Conservation (phyloP, 2,329 filamentous ascomycete species). For the Ophiostoma fasciatum region DNA sequence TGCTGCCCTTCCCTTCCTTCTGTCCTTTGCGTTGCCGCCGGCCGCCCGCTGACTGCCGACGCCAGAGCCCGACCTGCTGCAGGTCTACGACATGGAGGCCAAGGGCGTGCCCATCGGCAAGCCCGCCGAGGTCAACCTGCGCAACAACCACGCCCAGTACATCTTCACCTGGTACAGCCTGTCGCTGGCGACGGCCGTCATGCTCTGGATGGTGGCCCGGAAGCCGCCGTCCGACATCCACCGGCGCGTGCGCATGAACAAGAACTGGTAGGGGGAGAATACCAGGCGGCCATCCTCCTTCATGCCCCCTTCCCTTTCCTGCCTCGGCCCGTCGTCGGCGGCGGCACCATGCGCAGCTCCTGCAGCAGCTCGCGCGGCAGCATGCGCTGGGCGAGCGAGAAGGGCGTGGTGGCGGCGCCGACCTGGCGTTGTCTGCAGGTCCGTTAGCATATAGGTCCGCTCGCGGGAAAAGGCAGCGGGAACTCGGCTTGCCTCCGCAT, state of each 20-base stretch:
- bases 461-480: background rate
- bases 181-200: slow-evolving; percentile 71
- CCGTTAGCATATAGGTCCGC: background rate
- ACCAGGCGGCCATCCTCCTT: too few species aligned
- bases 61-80: slow-evolving; percentile 62
- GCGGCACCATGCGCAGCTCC: slow-evolving; percentile 59
- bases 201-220: slow-evolving; percentile 91
- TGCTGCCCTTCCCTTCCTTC: too few species aligned
- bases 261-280: slow-evolving; percentile 61
- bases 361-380: slow-evolving; percentile 72
- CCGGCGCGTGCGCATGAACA: slow-evolving; percentile 61
- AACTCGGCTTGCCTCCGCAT: slow-evolving; percentile 57
- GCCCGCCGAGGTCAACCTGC: slow-evolving; percentile 75
- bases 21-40: too few species aligned
- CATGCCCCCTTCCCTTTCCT: too few species aligned
- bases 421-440: slow-evolving; percentile 71
- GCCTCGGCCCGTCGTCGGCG: too few species aligned
- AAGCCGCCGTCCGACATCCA: slow-evolving; percentile 64
- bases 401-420: slow-evolving; percentile 55
- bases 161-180: slow-evolving; percentile 96
- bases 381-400: slow-evolving; percentile 72
- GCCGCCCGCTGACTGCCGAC: background rate
- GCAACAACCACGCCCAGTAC: slow-evolving; percentile 96
- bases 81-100: slow-evolving; percentile 57
- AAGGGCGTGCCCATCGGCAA: slow-evolving; percentile 84